Base-by-base conservation (phyloP, 352 stramenopile species). In the Globisporangium orthogonon region DNA sequence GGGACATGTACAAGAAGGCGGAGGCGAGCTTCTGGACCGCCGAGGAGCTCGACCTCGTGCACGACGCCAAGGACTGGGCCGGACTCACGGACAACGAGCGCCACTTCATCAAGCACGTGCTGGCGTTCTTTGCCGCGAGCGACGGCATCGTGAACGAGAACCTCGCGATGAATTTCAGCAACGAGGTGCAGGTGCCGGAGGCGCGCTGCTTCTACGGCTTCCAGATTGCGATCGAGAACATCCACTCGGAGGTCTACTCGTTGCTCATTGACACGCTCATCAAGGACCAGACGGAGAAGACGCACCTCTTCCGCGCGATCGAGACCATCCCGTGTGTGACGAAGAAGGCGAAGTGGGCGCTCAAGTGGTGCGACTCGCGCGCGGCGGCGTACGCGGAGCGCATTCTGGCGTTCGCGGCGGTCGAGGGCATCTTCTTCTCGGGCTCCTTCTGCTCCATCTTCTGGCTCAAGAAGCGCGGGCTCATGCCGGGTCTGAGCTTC, bases 61-160 rank as follows among this genome's bases (percentile, higher is more conserved):
- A 97, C 59, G 96, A 99, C 72, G 64, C 96, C 35, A 97, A 97
- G 66, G 95, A 99, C 76, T 99, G 95, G 95, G 65, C 40, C 14
- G 81, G 73, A n/a, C 79, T 99, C 6, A 91, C 83, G 54, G 76
- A 96, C 68, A 98, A 98, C 70, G 95, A 99, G 76, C 86, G 94
- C 55, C 89, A 98, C 78, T 99, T 98, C 74, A 96, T 99, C 64
- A 98, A 94, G 70, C 90, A 98, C 69, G 90, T 99, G 51, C 80
- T 99, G 13, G 97, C 96, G 50, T 99, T 99, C 79, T 99, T 99
- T 62, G 97, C 97, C 10, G 96, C 96, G 14, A 97, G 82, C 30
- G 97, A 99, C 72, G 97, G 97, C 58, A 99, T 99, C 69, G 97
- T 99, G 56, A 99, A 99, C 71, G 97, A 99, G 70, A 99, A 99